Percentiles rank a stretch among this genome's conserved stretches.
These are phyloP conservation scores for Leccinum griseonigrum DNA, from an alignment of 1,284 basidiomycete genomes.

Conservation along the genomic window DNA sequence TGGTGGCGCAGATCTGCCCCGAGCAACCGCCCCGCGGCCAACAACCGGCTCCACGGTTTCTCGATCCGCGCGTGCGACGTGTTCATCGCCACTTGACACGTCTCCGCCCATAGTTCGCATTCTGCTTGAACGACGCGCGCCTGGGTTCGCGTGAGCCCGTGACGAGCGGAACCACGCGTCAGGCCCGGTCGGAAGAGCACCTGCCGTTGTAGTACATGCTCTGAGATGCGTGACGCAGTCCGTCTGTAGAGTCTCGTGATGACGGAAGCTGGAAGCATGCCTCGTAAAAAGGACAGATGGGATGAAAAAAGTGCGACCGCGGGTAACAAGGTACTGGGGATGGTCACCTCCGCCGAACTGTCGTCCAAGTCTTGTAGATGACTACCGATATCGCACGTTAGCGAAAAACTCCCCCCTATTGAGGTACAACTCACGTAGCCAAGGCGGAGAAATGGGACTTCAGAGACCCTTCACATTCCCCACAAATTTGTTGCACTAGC, in stretches of 20 bases:
- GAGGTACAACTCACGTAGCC: conserved; percentile 34
- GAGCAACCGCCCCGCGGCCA: conserved; percentile 66
- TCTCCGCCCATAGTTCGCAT: conserved; percentile 77
- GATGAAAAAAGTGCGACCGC: conserved; percentile 73
- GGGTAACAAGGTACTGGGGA: conserved; percentile 66
- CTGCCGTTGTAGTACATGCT: conserved; percentile 79
- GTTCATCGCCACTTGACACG: conserved; percentile 58
- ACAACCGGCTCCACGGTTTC: conserved; percentile 69
- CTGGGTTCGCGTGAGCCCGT: conserved; percentile 46
- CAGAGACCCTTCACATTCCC: conserved; percentile 74
- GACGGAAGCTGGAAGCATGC: conserved; percentile 54
- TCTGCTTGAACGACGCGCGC: conserved; percentile 54
- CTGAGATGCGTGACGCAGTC: conserved; percentile 61
- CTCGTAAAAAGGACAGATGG: conserved; percentile 63
- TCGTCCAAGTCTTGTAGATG: conserved; percentile 22
- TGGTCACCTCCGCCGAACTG: conserved; percentile 43
- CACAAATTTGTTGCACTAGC: conserved; percentile 75
- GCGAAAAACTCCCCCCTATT: background rate
- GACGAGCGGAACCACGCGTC: conserved; percentile 29
- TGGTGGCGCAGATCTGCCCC: conserved; percentile 41
- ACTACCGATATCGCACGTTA: conserved; percentile 15
- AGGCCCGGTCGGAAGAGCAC: conserved; percentile 77
- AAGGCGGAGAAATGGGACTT: conserved; percentile 64
- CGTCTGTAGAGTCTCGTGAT: conserved; percentile 67
- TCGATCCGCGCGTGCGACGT: conserved; percentile 45